Evolutionary conservation across 805 yeast species (phyloP), one percentile per base, ranked within the genome.

Genomic region (Candida montana): DNA sequence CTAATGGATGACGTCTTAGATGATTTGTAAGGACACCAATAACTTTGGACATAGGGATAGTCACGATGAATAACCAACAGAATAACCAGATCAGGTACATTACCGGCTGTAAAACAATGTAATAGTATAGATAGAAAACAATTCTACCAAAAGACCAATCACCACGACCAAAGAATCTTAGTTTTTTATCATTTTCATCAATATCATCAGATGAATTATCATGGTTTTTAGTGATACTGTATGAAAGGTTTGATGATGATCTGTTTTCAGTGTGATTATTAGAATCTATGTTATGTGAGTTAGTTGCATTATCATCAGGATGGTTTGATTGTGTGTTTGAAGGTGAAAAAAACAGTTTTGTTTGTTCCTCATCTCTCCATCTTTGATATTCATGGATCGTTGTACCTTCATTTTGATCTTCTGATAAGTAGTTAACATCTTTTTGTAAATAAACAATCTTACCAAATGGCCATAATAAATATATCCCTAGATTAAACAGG

Each of bases 21-120:
- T 93, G 97, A 44, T 76, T 74, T 50, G 83, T 71, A 27, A 93
- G 61, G 17, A 81, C 79, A 51, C 70, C 63, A 21, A 84, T 67
- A 15, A 88, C 83, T 40, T 88, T 88, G 15, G 95, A 80, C 95
- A 93, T 88, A 31, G 99, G 99, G 36, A 91, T 88, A 6, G 96
- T 79, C 59, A 93, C 82, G 1, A 90, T 96, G 28, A 76, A 61
- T 29, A 91, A 61, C 96, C 96, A 93, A 51, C 91, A 76, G 5
- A 79, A 35, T 1, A 75, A 50, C 6, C 83, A 73, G 7, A 88
- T 67, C 0, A 74, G 3, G 13, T 68, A 57, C 26, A 81, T 67
- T 3, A 85, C 55, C 1, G 98, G 98, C 46, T 80, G 83, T 21
- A 90, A 56, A 4, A 85, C 47, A 4, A 76, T 50, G 58, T 90